Conservation (phyloP, 352 stramenopile genomes). For the Phytophthora meadii region DNA sequence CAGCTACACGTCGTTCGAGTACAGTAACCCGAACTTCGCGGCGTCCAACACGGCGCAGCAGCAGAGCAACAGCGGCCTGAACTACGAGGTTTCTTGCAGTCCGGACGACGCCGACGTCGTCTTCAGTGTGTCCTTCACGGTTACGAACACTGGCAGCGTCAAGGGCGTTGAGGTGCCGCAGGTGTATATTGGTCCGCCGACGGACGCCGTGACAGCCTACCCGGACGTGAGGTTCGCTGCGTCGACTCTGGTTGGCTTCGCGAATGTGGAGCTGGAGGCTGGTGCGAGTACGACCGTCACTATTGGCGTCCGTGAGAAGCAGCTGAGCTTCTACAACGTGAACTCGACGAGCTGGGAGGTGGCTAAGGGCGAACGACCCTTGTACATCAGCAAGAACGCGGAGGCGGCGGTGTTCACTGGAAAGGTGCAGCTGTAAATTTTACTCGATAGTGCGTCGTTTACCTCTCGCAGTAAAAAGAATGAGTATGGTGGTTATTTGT, state of each 20-base stretch:
- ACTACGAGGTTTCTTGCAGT: slow-evolving; percentile 41
- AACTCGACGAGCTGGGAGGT: slow-evolving; percentile 35
- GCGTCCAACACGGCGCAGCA: slow-evolving; percentile 13
- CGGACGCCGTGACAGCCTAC: slow-evolving; percentile 31
- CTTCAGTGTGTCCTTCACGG: slow-evolving; percentile 37
- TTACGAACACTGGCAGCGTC: slow-evolving; percentile 35
- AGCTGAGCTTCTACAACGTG: slow-evolving; percentile 42
- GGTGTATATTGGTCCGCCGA: slow-evolving; percentile 36
- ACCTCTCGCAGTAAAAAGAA: too few species aligned
- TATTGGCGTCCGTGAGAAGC: slow-evolving; percentile 36
- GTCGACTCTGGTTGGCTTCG: slow-evolving; percentile 30
- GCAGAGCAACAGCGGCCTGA: slow-evolving; percentile 14
- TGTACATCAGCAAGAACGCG: slow-evolving; percentile 38
- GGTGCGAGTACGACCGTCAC: slow-evolving; percentile 35
- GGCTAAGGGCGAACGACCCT: slow-evolving; percentile 21
- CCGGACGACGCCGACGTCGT: slow-evolving; percentile 25
- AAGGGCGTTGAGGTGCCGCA: slow-evolving; percentile 44
- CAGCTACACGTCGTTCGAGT: slow-evolving; percentile 46
- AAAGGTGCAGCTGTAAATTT: slow-evolving; percentile 31
- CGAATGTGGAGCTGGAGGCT: slow-evolving; percentile 41
- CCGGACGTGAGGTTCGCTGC: slow-evolving; percentile 35
- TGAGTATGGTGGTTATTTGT: too few species aligned
- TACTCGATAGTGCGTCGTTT: too few species aligned
- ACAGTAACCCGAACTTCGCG: slow-evolving; percentile 39
- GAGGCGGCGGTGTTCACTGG: slow-evolving; percentile 35